Evolutionary conservation across 345 rosid species (phyloP), one percentile per base, ranked within the genome.

Genomic region (Gossypium herbaceum): DNA sequence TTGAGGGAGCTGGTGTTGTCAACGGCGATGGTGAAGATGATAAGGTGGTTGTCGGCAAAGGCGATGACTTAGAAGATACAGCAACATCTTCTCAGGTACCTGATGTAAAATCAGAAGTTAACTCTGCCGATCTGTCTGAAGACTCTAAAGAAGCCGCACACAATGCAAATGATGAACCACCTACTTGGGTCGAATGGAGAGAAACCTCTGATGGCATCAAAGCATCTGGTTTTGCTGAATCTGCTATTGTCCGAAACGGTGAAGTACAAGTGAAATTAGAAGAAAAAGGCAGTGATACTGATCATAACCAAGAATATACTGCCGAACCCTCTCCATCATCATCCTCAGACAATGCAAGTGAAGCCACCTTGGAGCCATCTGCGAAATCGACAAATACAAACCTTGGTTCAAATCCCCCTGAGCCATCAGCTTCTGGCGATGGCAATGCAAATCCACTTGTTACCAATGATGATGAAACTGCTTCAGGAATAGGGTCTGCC

Each of bases 121-220:
- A 79, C 48, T 41, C 81, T 58, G 79, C 76, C 22, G 73, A 76
- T 80, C 48, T 70, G 65, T 80, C 86, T 64, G 78, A 74, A 67
- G 87, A 84, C 74, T 54, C 78, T n/a, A 79, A 81, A 74, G 91
- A 81, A 78, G 72, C 76, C 55, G 90, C 75, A 73, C 58, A 52
- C 8, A 71, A 75, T 68, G 62, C 76, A 72, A 77, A 82, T 77
- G 97, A 86, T 60, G 86, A 86, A 68, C 83, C 88, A 50, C 85
- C 90, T 25, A 86, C 73, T 15, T 90, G 94, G 97, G 97, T 91
- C 59, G 96, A 92, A 72, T 91, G 96, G 98, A 85, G 91, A 77
- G 94, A 90, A 80, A 89, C 84, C 55, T 83, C 86, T 1, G 90
- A 90, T 82, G 60, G 25, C 25, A 56, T 69, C 83, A 81, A 84